Evolutionary conservation across 495 filamentous ascomycete genomes (phyloP).

Genomic region (Hyaloscypha finlandica): DNA sequence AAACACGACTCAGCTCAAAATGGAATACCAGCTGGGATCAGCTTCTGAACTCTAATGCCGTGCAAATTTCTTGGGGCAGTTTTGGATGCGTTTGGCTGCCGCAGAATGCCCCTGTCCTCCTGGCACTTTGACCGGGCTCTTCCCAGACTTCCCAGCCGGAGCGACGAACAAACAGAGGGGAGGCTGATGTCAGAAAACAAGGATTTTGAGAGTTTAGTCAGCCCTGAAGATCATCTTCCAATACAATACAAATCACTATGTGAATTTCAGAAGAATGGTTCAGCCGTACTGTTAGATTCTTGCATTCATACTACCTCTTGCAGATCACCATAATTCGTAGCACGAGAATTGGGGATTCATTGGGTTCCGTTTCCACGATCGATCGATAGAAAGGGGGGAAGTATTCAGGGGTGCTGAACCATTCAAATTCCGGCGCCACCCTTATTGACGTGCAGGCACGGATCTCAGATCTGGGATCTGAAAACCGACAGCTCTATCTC

Average conservation of each 20-base stretch:
- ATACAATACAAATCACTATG: not conserved
- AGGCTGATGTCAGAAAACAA: not conserved
- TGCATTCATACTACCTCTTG: too few species aligned
- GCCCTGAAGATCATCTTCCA: not conserved
- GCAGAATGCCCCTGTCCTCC: not conserved
- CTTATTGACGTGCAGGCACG: not conserved
- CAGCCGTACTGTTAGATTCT: too few species aligned
- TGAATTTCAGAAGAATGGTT: not conserved
- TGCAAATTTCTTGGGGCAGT: not conserved
- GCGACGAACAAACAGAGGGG: not conserved
- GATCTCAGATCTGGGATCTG: not conserved
- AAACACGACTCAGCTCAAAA: not conserved
- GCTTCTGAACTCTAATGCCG: not conserved
- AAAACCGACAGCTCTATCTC: not conserved
- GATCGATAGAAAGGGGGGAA: not conserved
- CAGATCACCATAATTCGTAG: too few species aligned
- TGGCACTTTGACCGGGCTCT: not conserved
- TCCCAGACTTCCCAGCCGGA: not conserved
- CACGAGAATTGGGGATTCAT: not conserved
- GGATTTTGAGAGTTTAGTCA: not conserved
- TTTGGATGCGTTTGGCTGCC: not conserved
- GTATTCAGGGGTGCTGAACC: not conserved
- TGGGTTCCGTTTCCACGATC: not conserved
- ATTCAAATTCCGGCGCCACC: not conserved
- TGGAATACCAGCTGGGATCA: not conserved